These are phyloP conservation scores for Cryptococcus sp. DNA, from an alignment of 1,284 basidiomycete species.

Conservation along the genomic window DNA sequence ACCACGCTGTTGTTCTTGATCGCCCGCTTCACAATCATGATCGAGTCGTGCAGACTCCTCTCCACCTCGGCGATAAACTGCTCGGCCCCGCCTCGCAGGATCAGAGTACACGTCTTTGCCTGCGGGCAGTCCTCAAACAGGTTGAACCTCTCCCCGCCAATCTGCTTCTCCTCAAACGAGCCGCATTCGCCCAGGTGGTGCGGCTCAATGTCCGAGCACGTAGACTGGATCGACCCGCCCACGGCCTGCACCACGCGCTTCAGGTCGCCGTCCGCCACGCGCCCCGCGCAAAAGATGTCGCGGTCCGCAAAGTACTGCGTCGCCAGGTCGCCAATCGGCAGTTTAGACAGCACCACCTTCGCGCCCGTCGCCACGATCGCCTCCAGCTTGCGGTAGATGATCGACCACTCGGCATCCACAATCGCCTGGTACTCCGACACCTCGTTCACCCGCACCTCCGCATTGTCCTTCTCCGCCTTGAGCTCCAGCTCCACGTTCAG, in stretches of 20 bases:
- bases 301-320: conserved; percentile 99
- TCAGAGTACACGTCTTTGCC: conserved; percentile 96
- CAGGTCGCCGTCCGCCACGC: conserved; percentile 86
- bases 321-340: conserved; percentile 97
- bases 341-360: conserved; percentile 94
- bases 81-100: conserved; percentile 94
- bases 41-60: conserved; percentile 93
- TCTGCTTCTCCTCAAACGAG: conserved; percentile 88
- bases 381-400: conserved; percentile 96
- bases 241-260: conserved; percentile 94
- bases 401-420: conserved; percentile 99
- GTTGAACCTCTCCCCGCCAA: conserved; percentile 97
- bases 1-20: conserved; percentile 95
- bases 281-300: conserved; percentile 98
- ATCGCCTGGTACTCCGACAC: conserved; percentile 99
- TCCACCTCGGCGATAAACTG: conserved; percentile 99
- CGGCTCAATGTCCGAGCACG: conserved; percentile 83
- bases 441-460: conserved; percentile 93
- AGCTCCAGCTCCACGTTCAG: conserved; percentile 98
- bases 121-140: conserved; percentile 89
- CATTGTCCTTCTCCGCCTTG: conserved; percentile 99
- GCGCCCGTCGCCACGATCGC: conserved; percentile 96
- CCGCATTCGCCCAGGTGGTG: conserved; percentile 93
- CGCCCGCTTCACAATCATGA: conserved; percentile 98
- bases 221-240: conserved; percentile 92